Evolutionary conservation across 768 basidiomycete genomes (phyloP).

Genomic region (Mrakia hoshinonis): DNA sequence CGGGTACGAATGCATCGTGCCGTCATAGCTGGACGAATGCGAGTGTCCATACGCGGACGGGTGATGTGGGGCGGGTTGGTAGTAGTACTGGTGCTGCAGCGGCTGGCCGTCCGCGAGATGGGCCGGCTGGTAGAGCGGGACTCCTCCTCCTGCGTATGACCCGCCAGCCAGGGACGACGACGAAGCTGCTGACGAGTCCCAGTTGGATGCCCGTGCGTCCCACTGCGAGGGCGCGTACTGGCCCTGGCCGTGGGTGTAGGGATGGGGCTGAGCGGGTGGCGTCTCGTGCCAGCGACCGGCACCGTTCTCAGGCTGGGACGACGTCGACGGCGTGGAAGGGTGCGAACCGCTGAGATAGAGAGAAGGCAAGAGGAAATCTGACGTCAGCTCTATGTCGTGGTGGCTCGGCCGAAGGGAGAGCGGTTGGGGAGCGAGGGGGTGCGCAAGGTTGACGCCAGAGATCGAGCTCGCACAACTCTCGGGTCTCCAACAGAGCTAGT

Average conservation of each 20-base stretch:
- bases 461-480: too few species aligned
- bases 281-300: not conserved
- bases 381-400: too few species aligned
- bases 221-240: not conserved
- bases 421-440: too few species aligned
- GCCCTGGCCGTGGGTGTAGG: not conserved
- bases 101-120: not conserved
- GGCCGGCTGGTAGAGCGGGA: not conserved
- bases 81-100: not conserved
- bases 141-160: not conserved
- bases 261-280: not conserved
- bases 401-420: too few species aligned
- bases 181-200: not conserved
- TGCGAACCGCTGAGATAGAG: not conserved
- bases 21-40: conserved; percentile 2
- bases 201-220: not conserved
- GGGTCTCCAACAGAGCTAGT: too few species aligned
- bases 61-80: not conserved
- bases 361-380: not conserved
- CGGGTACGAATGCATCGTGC: conserved; percentile 4
- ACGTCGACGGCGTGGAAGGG: not conserved
- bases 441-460: too few species aligned
- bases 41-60: not conserved
- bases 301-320: not conserved
- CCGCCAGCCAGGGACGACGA: not conserved